Conservation (phyloP, 2,329 filamentous ascomycete species). For the Phaeosphaeriaceae sp. region DNA sequence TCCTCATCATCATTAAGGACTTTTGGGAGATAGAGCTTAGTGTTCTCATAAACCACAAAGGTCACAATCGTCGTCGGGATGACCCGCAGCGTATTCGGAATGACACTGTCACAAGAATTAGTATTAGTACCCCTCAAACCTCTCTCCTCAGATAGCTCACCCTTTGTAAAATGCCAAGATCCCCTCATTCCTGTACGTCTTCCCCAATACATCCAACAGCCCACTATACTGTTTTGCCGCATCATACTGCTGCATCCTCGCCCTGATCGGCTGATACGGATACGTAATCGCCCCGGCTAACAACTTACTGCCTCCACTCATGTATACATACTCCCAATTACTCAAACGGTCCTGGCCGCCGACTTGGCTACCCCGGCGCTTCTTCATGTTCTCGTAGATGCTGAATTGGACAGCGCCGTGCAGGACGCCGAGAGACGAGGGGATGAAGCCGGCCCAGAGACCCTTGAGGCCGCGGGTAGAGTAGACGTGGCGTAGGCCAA, state of each 20-base stretch:
- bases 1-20: slow-evolving; percentile 46
- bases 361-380: slow-evolving; percentile 59
- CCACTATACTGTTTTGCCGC: slow-evolving; percentile 76
- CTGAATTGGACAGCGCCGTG: slow-evolving; percentile 97
- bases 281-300: slow-evolving; percentile 91
- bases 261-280: slow-evolving; percentile 91
- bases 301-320: slow-evolving; percentile 83
- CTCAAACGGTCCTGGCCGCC: slow-evolving; percentile 57
- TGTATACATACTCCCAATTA: slow-evolving; percentile 78
- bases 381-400: slow-evolving; percentile 82
- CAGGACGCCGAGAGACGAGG: slow-evolving; percentile 83
- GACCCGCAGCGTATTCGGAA: slow-evolving; percentile 88
- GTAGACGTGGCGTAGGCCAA: slow-evolving; percentile 73
- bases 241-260: slow-evolving; percentile 87
- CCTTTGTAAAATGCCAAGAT: slow-evolving; percentile 89
- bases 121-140: neutral
- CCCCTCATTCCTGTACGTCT: slow-evolving; percentile 83
- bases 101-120: slow-evolving; percentile 57
- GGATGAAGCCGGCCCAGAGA: slow-evolving; percentile 86
- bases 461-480: slow-evolving; percentile 75
- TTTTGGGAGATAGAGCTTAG: slow-evolving; percentile 71
- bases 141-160: slow-evolving; percentile 33
- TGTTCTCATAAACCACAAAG: slow-evolving; percentile 96
- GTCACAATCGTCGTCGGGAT: slow-evolving; percentile 96
- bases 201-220: slow-evolving; percentile 72